Conservation (phyloP, 2,329 filamentous ascomycete genomes). For the Nannizzia gypsea region DNA sequence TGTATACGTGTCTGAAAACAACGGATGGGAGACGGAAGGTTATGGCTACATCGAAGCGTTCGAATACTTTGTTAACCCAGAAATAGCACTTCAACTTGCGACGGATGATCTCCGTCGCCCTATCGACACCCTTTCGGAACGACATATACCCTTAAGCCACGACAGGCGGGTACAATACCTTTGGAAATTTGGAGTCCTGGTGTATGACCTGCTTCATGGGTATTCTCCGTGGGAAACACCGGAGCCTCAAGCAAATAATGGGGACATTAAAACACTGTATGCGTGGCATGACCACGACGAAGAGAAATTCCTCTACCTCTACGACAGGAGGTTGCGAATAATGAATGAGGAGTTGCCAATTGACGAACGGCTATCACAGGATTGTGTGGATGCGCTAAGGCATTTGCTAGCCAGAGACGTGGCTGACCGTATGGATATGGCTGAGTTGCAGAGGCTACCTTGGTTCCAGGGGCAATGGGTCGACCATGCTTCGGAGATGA, state of each 20-base stretch:
- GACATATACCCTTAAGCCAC: slow-evolving; percentile 5
- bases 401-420: slow-evolving; percentile 18
- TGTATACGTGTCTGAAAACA: slow-evolving; percentile 13
- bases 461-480: slow-evolving; percentile 20
- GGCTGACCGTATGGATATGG: slow-evolving; percentile 17
- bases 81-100: slow-evolving; percentile 16
- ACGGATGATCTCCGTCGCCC: not conserved
- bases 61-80: slow-evolving; percentile 21
- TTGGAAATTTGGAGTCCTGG: slow-evolving; percentile 21
- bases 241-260: slow-evolving; percentile 8
- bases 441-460: slow-evolving; percentile 18
- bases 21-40: not conserved
- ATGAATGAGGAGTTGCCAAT: slow-evolving; percentile 20
- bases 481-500: slow-evolving; percentile 8
- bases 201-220: slow-evolving; percentile 24
- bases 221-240: slow-evolving; percentile 24
- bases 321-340: slow-evolving; percentile 17
- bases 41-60: slow-evolving; percentile 14
- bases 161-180: slow-evolving; percentile 16
- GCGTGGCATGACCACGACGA: not conserved
- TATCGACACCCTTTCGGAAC: not conserved
- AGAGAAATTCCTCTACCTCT: slow-evolving; percentile 4
- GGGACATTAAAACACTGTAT: slow-evolving; percentile 5
- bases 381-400: slow-evolving; percentile 22
- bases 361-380: slow-evolving; percentile 21